phyloP scores from a whole-genome alignment of 768 basidiomycete species.

The Kwoniella sp. region DNA sequence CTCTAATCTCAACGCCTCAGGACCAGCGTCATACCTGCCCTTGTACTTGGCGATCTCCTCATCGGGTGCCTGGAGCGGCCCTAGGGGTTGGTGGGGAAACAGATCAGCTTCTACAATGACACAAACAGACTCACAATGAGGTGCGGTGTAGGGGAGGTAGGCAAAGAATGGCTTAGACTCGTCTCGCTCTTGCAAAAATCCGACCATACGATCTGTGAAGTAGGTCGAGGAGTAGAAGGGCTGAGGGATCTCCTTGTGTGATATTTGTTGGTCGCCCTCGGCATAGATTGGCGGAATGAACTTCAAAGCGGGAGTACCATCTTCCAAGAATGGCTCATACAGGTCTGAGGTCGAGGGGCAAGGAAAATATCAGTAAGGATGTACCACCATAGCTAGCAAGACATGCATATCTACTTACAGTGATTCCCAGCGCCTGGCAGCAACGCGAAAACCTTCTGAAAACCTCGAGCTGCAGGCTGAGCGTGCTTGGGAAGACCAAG shows the following conservation, averaged over 20 bases:
- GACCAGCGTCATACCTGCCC: constrained; percentile 49
- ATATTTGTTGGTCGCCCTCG: constrained; percentile 35
- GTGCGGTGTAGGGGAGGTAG: constrained; percentile 51
- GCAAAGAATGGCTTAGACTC: constrained; percentile 49
- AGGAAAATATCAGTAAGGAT: no score
- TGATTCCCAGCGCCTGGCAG: constrained; percentile 46
- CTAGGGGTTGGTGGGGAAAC: constrained; percentile 14
- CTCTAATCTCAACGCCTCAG: constrained; percentile 39
- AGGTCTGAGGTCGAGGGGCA: constrained; percentile 26
- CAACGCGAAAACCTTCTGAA: constrained; percentile 44
- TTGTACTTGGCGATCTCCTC: constrained; percentile 43
- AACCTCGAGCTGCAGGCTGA: constrained; percentile 39
- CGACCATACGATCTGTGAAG: constrained; percentile 31
- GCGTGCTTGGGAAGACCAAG: constrained; percentile 45
- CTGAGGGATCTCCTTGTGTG: constrained; percentile 37
- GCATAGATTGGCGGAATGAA: constrained; percentile 41
- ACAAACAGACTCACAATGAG: constrained; percentile 49
- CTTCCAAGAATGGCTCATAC: constrained; percentile 36
- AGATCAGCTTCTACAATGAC: no score
- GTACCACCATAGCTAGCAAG: background rate
- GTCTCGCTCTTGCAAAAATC: constrained; percentile 31
- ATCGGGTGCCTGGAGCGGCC: constrained; percentile 42
- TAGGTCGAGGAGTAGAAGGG: constrained; percentile 46
- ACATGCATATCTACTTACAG: constrained; percentile 17
- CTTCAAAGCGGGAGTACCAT: constrained; percentile 40